These are phyloP conservation scores for Penicillium canescens DNA, from an alignment of 495 filamentous ascomycete genomes.

Conservation along the genomic window DNA sequence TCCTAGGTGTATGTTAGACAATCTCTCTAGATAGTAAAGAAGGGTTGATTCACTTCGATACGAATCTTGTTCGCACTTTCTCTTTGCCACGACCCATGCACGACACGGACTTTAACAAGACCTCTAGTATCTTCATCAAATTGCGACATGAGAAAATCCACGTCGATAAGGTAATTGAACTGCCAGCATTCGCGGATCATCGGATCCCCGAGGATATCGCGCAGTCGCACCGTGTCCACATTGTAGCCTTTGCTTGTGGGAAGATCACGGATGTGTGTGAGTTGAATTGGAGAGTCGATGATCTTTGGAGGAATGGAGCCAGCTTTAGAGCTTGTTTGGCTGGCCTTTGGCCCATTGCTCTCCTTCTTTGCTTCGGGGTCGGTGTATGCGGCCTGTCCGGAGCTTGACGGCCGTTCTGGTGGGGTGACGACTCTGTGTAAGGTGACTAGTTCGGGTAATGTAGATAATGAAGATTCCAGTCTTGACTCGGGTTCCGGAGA, in stretches of 20 bases:
- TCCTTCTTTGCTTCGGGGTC: too few relatives aligned
- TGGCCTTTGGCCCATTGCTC: too few relatives aligned
- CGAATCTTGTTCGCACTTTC: slow-evolving; percentile 61
- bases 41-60: slow-evolving; percentile 56
- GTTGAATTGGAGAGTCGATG: slow-evolving; percentile 66
- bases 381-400: too few relatives aligned
- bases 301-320: not conserved
- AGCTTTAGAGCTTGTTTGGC: too few relatives aligned
- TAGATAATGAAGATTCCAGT: too few relatives aligned
- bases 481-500: too few relatives aligned
- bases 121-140: slow-evolving; percentile 71
- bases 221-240: slow-evolving; percentile 64
- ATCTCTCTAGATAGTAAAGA: not conserved
- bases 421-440: too few relatives aligned
- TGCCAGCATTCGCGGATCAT: slow-evolving; percentile 86
- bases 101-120: slow-evolving; percentile 68
- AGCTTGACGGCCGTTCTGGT: too few relatives aligned
- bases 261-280: slow-evolving; percentile 71
- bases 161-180: slow-evolving; percentile 85
- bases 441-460: too few relatives aligned
- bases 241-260: slow-evolving; percentile 55
- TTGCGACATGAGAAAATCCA: slow-evolving; percentile 69
- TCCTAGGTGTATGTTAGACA: slow-evolving; percentile 39
- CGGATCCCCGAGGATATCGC: slow-evolving; percentile 76
- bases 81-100: slow-evolving; percentile 86